These are phyloP conservation scores for Phytophthora kernoviae DNA, from an alignment of 352 stramenopile genomes.

Conservation along the genomic window DNA sequence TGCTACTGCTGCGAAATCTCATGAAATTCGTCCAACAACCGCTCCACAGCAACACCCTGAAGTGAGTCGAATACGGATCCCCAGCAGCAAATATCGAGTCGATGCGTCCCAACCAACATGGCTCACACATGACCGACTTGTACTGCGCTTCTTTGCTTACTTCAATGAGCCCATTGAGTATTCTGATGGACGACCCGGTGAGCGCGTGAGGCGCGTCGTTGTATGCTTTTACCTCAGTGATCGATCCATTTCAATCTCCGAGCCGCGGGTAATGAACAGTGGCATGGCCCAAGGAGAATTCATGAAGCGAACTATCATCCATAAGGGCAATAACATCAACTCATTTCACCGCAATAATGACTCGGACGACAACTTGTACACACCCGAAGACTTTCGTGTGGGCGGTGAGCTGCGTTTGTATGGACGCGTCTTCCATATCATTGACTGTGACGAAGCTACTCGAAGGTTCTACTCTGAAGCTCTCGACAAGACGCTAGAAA, in stretches of 20 bases:
- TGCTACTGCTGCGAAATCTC: constrained; percentile 13
- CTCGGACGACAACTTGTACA: constrained; percentile 33
- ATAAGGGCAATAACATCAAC: constrained; percentile 31
- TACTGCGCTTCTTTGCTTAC: constrained; percentile 92
- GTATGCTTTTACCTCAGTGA: constrained; percentile 88
- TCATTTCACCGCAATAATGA: constrained; percentile 26
- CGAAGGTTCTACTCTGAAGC: constrained; percentile 81
- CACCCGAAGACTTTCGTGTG: constrained; percentile 79
- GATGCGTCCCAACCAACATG: constrained; percentile 60
- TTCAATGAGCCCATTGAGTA: constrained; percentile 53
- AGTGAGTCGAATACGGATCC: constrained; percentile 13
- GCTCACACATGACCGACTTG: constrained; percentile 77
- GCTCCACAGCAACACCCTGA: constrained; percentile 20
- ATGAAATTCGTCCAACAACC: constrained; percentile 6
- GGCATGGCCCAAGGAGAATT: constrained; percentile 91
- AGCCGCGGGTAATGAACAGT: constrained; percentile 87
- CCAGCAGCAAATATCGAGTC: constrained; percentile 51
- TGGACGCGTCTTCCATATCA: constrained; percentile 79
- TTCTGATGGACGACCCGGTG: constrained; percentile 16
- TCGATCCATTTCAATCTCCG: constrained; percentile 84
- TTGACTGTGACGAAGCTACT: constrained; percentile 90
- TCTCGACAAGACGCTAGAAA: constrained; percentile 32
- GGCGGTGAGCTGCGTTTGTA: constrained; percentile 81
- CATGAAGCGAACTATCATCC: constrained; percentile 68
- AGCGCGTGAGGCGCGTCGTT: constrained; percentile 60